phyloP scores from a whole-genome alignment of 257 asterid species.

The Schizonepeta tenuifolia region DNA sequence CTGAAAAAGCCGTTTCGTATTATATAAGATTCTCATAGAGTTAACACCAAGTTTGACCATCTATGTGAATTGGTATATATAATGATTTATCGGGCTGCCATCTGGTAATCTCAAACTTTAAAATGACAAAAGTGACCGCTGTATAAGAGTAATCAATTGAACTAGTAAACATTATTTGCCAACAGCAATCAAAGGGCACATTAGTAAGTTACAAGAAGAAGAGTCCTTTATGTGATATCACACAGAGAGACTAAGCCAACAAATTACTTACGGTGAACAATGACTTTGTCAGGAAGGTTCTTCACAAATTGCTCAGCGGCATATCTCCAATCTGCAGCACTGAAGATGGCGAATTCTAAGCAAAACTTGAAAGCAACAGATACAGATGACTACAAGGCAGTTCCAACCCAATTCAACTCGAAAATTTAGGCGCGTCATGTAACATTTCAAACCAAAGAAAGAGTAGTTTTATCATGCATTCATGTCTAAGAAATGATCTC shows the following conservation, averaged over 20 bases:
- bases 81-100: neutral
- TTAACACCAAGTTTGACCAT: neutral
- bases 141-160: slow-evolving; percentile 20
- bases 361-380: slow-evolving; percentile 19
- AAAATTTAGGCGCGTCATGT: slow-evolving; percentile 11
- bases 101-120: neutral
- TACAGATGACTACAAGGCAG: slow-evolving; percentile 2
- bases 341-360: slow-evolving; percentile 40
- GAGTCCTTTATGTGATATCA: neutral
- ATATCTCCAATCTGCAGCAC: slow-evolving; percentile 94
- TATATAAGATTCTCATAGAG: neutral
- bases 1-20: neutral
- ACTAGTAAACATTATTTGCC: neutral
- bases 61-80: neutral
- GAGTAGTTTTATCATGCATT: neutral
- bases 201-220: slow-evolving; percentile 3
- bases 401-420: slow-evolving; percentile 11
- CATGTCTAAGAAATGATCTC: slow-evolving; percentile 16
- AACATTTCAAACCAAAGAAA: neutral
- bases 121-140: neutral
- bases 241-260: slow-evolving; percentile 21
- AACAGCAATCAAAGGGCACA: slow-evolving; percentile 1
- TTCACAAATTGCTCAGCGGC: slow-evolving; percentile 84
- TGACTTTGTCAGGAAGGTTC: slow-evolving; percentile 79
- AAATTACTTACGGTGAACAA: slow-evolving; percentile 77